Percentiles rank a stretch among this genome's conserved stretches.
Conservation (phyloP, 441 rosid species). For the Pelargonium fulgidum region DNA sequence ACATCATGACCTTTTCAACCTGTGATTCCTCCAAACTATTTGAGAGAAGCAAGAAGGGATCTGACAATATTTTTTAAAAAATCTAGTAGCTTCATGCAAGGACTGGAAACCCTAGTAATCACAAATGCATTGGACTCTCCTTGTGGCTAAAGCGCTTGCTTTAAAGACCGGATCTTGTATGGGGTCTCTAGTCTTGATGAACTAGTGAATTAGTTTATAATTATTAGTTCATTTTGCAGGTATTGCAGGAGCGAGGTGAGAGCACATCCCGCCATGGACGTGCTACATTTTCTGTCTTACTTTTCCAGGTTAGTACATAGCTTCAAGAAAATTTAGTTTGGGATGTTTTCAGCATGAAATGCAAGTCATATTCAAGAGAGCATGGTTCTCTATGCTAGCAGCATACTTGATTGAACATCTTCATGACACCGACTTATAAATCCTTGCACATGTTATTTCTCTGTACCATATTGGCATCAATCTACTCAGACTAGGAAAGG, state of each 20-base stretch:
- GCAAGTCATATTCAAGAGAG: slow-evolving; percentile 7
- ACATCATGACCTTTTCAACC: slow-evolving; percentile 14
- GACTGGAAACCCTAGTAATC: neutral
- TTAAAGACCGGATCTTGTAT: neutral
- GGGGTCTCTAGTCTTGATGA: slow-evolving; percentile 12
- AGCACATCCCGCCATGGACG: slow-evolving; percentile 99
- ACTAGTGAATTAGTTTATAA: slow-evolving; percentile 20
- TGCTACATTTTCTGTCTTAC: slow-evolving; percentile 93
- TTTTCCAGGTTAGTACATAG: slow-evolving; percentile 67
- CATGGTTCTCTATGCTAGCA: slow-evolving; percentile 20
- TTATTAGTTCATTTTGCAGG: slow-evolving; percentile 44
- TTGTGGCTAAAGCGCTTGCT: neutral
- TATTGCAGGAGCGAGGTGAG: slow-evolving; percentile 97
- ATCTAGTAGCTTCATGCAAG: neutral
- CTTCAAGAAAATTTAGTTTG: slow-evolving; percentile 13
- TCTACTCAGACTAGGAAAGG: slow-evolving; percentile 12
- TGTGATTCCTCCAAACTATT: neutral
- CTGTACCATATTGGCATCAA: slow-evolving; percentile 10
- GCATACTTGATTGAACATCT: slow-evolving; percentile 13
- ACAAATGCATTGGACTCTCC: neutral
- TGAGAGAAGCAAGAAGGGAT: neutral
- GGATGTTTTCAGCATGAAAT: slow-evolving; percentile 10
- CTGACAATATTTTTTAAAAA: neutral
- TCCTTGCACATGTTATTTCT: slow-evolving; percentile 13
- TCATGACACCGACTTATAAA: slow-evolving; percentile 9